Base-by-base conservation (phyloP, 192 early-diverging fungal genomes). In the Coemansia sp. region DNA sequence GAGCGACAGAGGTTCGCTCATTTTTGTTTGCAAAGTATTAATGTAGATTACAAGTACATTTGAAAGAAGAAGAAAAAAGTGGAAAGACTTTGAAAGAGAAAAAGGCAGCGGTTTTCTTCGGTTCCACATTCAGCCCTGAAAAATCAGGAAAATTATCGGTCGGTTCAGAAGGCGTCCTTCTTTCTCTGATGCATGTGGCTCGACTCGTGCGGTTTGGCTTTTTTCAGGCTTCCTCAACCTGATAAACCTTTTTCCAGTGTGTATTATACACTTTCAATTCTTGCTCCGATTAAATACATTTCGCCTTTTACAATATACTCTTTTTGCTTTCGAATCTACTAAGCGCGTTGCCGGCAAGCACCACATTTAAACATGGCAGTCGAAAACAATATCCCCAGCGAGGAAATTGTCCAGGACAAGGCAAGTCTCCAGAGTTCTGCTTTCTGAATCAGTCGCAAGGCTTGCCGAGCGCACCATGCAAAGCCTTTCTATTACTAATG, bases 391-490 rank as follows among this genome's bases (percentile, higher is more conserved):
- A 76, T 85, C 35, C 71, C 82, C 17, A 87, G 86, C 65, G 87
- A 89, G 67, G 82, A 86, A 20, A 84, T 87, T 45, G 77, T 89
- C 61, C 79, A 84, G 65, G 75, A 85, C 60, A 89, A 89, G 83
- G 87, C 84, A 73, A 66, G 83, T 66, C 32, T 57, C 33, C 17
- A 32, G 8, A 13, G 5, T 20, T 57, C 34, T 14, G 9, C 29
- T 32, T 55, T 3, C 10, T 20, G 49, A 52, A 25, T 52, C 49
- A 52, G 42, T 13, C 38, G 11, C 11, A 40, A 11, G 38, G 11
- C 38, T 40, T 40, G 11, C 9, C 45, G 40, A 45, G 53, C 42
- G 17, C 25, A 15, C 46, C 15, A 8, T 25, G 23, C 9, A 25
- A 25, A 9, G 22, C 23, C 11, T 52, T 25, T 9, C 22, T 52